phyloP scores from a whole-genome alignment of 1,139 yeast species.

The Debaryomyces psychrophilus region DNA sequence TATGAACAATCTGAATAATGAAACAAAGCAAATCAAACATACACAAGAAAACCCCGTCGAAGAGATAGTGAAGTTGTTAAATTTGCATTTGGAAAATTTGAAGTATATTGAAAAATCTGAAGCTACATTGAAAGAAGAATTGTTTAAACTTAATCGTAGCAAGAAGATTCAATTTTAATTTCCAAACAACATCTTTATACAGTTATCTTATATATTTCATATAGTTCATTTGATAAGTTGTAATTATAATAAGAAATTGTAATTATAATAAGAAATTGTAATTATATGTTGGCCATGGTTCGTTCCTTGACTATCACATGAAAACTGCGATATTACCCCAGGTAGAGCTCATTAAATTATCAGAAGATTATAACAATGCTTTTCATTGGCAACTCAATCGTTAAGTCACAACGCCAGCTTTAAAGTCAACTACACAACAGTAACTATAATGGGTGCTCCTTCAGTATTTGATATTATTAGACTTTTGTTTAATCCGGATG shows the following conservation, averaged over 20 bases:
- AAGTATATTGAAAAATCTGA: conserved; percentile 84
- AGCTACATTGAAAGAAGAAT: conserved; percentile 64
- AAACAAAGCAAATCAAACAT: conserved; percentile 27
- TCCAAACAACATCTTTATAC: not conserved
- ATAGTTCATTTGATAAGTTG: conserved; percentile 4
- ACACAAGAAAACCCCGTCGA: conserved; percentile 53
- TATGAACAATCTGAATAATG: conserved; percentile 21
- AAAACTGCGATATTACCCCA: not conserved
- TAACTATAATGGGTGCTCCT: conserved; percentile 19
- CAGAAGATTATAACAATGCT: not conserved
- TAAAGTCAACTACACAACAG: not conserved
- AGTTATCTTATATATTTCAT: not conserved
- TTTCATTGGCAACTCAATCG: not conserved
- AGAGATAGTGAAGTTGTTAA: conserved; percentile 77
- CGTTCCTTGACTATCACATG: not conserved
- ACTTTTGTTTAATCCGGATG: conserved; percentile 43
- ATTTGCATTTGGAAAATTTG: conserved; percentile 86
- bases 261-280: not conserved
- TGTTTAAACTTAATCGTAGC: conserved; percentile 38
- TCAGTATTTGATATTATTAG: conserved; percentile 32
- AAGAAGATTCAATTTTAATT: conserved; percentile 9
- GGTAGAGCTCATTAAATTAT: not conserved
- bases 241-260: not conserved
- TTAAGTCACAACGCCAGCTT: not conserved
- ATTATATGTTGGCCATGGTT: not conserved